Evolutionary conservation across 2,329 filamentous ascomycete genomes (phyloP), one percentile per base, ranked within the genome.

Genomic region (Onygenales sp.): DNA sequence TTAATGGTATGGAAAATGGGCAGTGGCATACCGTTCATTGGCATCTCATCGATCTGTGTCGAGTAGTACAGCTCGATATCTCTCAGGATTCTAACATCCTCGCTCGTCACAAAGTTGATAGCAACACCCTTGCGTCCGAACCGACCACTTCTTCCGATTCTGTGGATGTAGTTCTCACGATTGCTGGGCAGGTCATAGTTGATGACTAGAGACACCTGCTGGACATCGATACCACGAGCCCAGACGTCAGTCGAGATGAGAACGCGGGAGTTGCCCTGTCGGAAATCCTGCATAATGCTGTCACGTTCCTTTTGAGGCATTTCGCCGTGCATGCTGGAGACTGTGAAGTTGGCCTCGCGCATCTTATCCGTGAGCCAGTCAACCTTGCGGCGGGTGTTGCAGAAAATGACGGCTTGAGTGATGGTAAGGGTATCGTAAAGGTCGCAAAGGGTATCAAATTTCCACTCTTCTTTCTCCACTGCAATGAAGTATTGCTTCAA

Each of bases 291-390:
- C 93, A 98, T 98, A 68, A 98, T 98, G 72, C 88, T 92, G 75
- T 98, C 93, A 63, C 93, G 86, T 73, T 97, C 91, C 74, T 93
- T 93, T 71, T 98, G 93, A 27, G 91, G 90, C 93, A 98, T 98
- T 66, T 98, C 93, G 61, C 93, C 93, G 69, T 98, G 93, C 93
- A 98, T 98, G 64, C 88, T 92, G 64, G 88, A 94, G 61, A 98
- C 93, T 0, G 93, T 98, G 72, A 98, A 98, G 76, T 98, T 96
- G 64, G 90, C 89, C 71, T 96, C 93, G 59, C 90, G 87, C 89
- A 98, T 95, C 80, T 98, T 98, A 75, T 98, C 93, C 4, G 93
- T 97, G 56, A 98, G 77, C 93, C 93, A 98, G 72, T 98, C 93
- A 51, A 98, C 93, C 87, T 98, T 98, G 72, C 93, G 84, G 61